Percentiles rank a stretch among this genome's conserved stretches.
These are phyloP conservation scores for Starmerella potacharoeniae DNA, from an alignment of 805 yeast genomes.

Conservation along the genomic window DNA sequence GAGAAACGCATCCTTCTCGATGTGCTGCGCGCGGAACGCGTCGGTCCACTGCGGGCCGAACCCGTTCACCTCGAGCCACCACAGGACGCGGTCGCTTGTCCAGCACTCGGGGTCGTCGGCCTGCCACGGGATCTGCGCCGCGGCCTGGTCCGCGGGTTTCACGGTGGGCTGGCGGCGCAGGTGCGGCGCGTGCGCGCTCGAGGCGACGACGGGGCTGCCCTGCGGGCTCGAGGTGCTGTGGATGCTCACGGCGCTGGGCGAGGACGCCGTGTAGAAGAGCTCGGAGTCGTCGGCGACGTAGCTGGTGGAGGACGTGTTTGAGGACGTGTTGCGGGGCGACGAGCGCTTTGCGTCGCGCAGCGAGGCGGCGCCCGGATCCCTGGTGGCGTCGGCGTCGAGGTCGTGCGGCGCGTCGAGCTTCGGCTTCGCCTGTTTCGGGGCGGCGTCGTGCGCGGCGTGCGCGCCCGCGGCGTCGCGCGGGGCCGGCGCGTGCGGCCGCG, in stretches of 20 bases:
- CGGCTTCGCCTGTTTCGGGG: neutral
- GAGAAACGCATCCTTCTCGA: slow-evolving; percentile 54
- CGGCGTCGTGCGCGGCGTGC: neutral
- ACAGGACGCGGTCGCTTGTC: slow-evolving; percentile 54
- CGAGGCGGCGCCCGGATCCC: neutral
- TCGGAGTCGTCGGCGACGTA: slow-evolving; percentile 10
- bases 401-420: neutral
- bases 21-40: slow-evolving; percentile 44
- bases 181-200: neutral
- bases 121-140: slow-evolving; percentile 13
- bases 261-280: slow-evolving; percentile 12
- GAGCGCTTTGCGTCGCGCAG: neutral
- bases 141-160: neutral
- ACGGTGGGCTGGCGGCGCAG: slow-evolving; percentile 10
- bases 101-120: slow-evolving; percentile 37
- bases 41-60: slow-evolving; percentile 69
- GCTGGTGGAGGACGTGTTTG: neutral
- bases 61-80: slow-evolving; percentile 57
- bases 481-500: neutral
- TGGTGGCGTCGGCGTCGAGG: neutral
- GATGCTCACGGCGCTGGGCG: slow-evolving; percentile 6
- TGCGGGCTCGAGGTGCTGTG: neutral
- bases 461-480: neutral
- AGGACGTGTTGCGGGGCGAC: neutral
- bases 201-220: neutral